phyloP scores from a whole-genome alignment of 495 filamentous ascomycete species.

The Aspergillus kassunensis region DNA sequence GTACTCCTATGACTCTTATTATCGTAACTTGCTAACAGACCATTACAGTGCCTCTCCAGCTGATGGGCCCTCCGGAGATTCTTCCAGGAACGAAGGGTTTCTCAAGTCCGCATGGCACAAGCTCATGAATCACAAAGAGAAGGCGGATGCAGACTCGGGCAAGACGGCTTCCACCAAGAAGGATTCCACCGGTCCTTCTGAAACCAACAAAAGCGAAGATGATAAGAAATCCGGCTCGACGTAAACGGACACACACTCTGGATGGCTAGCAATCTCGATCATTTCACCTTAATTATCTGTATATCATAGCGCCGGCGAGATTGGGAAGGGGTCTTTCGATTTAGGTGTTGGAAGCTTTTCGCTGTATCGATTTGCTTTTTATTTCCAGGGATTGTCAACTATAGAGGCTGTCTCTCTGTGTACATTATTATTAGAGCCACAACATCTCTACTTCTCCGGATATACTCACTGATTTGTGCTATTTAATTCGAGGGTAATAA shows the following conservation, averaged over 20 bases:
- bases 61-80: conserved; percentile 19
- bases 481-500: conserved; percentile 4
- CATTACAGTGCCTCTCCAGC: conserved; percentile 3
- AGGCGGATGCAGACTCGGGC: conserved; percentile 25
- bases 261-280: conserved; percentile 8
- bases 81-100: conserved; percentile 73
- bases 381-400: not conserved
- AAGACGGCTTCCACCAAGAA: conserved; percentile 33
- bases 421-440: conserved; percentile 9
- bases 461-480: not conserved
- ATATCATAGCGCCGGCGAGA: conserved; percentile 48
- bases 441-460: conserved; percentile 9
- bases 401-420: conserved; percentile 5
- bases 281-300: conserved; percentile 34
- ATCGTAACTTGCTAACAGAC: not conserved
- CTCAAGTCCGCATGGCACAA: conserved; percentile 87
- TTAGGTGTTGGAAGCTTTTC: conserved; percentile 6
- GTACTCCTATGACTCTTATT: not conserved
- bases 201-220: conserved; percentile 28
- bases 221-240: conserved; percentile 56
- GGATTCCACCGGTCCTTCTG: conserved; percentile 32
- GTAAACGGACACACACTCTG: conserved; percentile 23
- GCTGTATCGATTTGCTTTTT: not conserved
- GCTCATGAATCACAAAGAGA: conserved; percentile 68
- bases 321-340: conserved; percentile 10